Conservation (phyloP, 140 eudicot genomes). For the Senecio squalidus region DNA sequence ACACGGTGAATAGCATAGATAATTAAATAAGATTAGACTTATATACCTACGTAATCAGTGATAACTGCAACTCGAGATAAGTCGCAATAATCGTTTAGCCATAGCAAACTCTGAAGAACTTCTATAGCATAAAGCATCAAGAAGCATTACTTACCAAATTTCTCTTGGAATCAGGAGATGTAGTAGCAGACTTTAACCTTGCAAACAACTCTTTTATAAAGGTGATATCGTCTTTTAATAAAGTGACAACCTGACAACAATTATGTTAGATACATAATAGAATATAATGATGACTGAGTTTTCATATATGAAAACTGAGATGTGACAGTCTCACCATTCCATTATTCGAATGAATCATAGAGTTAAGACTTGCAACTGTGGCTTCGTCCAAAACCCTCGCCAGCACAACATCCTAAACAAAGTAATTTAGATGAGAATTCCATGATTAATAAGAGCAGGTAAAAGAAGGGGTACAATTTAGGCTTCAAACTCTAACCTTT, state of each 20-base stretch:
- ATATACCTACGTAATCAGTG: too few species aligned
- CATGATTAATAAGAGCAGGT: not conserved
- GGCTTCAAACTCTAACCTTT: constrained; percentile 57
- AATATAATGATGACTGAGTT: constrained; percentile 2
- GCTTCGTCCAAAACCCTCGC: constrained; percentile 77
- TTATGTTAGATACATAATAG: not conserved
- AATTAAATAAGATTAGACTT: not conserved
- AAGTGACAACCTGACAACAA: constrained; percentile 65
- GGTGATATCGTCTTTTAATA: constrained; percentile 75
- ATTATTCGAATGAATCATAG: constrained; percentile 88
- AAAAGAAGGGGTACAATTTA: not conserved
- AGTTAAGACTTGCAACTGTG: constrained; percentile 64
- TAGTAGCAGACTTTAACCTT: constrained; percentile 61
- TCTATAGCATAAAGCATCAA: constrained; percentile 6
- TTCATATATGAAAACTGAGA: not conserved
- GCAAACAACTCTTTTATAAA: constrained; percentile 83
- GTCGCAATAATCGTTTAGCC: not conserved
- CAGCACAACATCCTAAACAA: constrained; percentile 70
- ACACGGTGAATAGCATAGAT: constrained; percentile 10
- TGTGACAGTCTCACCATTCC: constrained; percentile 54
- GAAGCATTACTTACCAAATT: constrained; percentile 47
- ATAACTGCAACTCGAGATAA: not conserved
- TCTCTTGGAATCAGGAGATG: constrained; percentile 63
- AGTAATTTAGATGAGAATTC: constrained; percentile 8
- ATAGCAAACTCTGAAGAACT: not conserved